These are phyloP conservation scores for Alternaria arbusti DNA, from an alignment of 2,329 filamentous ascomycete genomes.

Conservation along the genomic window DNA sequence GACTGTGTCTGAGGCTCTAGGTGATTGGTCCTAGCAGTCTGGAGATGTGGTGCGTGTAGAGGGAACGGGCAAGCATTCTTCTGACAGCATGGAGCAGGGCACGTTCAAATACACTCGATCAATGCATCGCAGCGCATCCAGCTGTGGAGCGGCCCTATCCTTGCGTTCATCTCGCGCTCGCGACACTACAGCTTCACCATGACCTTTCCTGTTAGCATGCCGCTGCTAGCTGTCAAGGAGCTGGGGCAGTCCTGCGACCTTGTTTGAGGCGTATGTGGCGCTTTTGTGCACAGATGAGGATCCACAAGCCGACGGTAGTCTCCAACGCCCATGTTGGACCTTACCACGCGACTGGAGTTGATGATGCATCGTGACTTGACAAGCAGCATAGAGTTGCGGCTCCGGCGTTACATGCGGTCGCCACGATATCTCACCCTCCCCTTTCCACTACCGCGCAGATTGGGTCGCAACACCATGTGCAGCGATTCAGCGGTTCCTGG, in stretches of 20 bases:
- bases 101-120: constrained; percentile 42
- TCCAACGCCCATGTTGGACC: neutral
- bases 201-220: constrained; percentile 34
- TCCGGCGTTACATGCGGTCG: neutral
- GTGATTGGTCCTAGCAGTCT: constrained; percentile 21
- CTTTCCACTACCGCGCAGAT: neutral
- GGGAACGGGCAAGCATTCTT: constrained; percentile 23
- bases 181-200: constrained; percentile 36
- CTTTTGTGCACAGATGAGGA: constrained; percentile 33
- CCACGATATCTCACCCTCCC: neutral
- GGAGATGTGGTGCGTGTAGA: constrained; percentile 26
- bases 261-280: constrained; percentile 43
- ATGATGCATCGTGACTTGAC: neutral
- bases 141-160: constrained; percentile 40
- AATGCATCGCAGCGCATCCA: constrained; percentile 31
- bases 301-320: constrained; percentile 22
- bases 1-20: constrained; percentile 26
- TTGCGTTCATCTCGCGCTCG: constrained; percentile 36
- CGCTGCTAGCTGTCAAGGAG: constrained; percentile 35
- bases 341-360: neutral
- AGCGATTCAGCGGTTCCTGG: constrained; percentile 22
- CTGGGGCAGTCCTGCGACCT: constrained; percentile 40
- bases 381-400: neutral
- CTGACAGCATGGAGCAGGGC: constrained; percentile 31
- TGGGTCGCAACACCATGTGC: constrained; percentile 5